These are phyloP conservation scores for Panicum virgatum DNA, from an alignment of 202 grass and related monocot species.

Conservation along the genomic window DNA sequence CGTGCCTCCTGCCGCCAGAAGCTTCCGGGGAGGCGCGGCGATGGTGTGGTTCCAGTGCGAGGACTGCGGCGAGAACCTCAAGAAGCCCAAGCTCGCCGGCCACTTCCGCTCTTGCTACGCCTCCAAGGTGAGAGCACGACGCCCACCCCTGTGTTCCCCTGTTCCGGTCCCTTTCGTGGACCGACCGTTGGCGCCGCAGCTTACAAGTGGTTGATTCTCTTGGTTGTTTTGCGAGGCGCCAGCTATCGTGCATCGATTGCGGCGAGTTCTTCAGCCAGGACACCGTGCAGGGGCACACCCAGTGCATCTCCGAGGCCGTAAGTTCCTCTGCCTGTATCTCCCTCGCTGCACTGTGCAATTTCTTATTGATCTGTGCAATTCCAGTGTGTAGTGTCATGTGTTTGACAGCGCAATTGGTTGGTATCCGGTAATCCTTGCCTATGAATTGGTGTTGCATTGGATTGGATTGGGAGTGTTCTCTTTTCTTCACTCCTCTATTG, in stretches of 20 bases:
- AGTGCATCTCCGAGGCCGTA: slow-evolving; percentile 93
- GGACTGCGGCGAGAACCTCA: slow-evolving; percentile 86
- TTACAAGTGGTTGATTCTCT: background rate
- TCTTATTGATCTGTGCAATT: background rate
- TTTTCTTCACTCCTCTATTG: background rate
- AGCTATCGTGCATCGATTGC: slow-evolving; percentile 96
- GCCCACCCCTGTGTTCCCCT: background rate
- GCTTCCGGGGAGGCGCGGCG: slow-evolving; percentile 20
- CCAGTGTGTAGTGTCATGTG: background rate
- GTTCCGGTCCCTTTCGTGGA: background rate
- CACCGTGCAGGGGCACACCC: slow-evolving; percentile 77
- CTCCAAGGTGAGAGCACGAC: slow-evolving; percentile 55
- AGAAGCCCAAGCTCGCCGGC: slow-evolving; percentile 90
- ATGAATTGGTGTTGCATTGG: background rate
- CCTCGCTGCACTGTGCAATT: background rate
- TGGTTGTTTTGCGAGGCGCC: slow-evolving; percentile 9
- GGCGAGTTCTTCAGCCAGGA: slow-evolving; percentile 68
- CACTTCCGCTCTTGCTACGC: slow-evolving; percentile 95
- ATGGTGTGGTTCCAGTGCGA: slow-evolving; percentile 99
- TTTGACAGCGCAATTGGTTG: background rate
- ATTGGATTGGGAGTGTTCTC: background rate
- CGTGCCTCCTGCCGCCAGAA: slow-evolving; percentile 11
- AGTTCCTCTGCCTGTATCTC: slow-evolving; percentile 5
- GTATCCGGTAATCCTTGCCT: background rate
- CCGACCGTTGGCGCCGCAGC: background rate